These are phyloP conservation scores for Leucoagaricus sp. DNA, from an alignment of 1,284 basidiomycete species.

Conservation along the genomic window DNA sequence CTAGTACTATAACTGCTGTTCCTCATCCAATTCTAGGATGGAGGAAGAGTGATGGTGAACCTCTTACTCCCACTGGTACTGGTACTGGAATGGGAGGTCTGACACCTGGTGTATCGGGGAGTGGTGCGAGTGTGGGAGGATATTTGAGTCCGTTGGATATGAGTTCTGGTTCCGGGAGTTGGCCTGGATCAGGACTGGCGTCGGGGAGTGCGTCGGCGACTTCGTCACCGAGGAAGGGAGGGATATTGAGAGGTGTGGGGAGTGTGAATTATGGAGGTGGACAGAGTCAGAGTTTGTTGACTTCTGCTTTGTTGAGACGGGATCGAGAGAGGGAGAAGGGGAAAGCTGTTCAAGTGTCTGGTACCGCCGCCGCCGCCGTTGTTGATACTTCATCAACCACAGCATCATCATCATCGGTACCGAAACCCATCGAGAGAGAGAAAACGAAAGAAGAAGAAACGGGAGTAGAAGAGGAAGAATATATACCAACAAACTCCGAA, in stretches of 20 bases:
- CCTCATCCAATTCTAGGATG: constrained; percentile 29
- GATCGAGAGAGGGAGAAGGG: constrained; percentile 32
- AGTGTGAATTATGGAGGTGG: constrained; percentile 2
- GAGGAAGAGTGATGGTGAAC: constrained; percentile 29
- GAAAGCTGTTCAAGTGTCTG: constrained; percentile 22
- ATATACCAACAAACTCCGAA: not conserved
- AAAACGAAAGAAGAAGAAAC: too few species aligned
- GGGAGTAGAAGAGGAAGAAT: constrained; percentile 7
- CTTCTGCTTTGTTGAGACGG: too few species aligned
- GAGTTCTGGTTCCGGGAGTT: constrained; percentile 17
- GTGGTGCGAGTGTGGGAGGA: constrained; percentile 23
- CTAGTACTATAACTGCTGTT: constrained; percentile 25
- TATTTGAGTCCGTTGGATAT: constrained; percentile 50
- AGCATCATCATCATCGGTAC: not conserved
- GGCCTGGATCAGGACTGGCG: not conserved
- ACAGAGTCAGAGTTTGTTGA: too few species aligned
- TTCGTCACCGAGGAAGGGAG: not conserved
- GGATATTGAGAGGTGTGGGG: not conserved
- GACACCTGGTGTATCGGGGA: constrained; percentile 19
- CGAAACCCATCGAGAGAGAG: not conserved
- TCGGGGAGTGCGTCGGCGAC: not conserved
- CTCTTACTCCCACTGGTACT: constrained; percentile 29
- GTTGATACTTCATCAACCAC: not conserved
- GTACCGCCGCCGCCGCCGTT: not conserved
- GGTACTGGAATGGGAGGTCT: constrained; percentile 19